These are phyloP conservation scores for Solanum ossicruentum DNA, from an alignment of 257 asterid species.

Conservation along the genomic window DNA sequence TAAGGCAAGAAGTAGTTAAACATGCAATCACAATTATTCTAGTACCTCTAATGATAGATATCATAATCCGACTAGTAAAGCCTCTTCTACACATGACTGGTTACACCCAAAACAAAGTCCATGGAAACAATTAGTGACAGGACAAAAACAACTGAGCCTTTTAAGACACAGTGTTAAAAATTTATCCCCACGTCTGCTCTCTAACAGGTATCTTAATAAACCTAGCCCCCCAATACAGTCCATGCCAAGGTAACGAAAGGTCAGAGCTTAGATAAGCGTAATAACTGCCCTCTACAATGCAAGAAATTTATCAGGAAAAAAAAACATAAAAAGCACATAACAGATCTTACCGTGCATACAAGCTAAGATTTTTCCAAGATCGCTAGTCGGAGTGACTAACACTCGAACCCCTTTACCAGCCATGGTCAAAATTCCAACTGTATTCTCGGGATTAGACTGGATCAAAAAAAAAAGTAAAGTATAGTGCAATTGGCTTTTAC, in stretches of 20 bases:
- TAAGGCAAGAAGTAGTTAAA: neutral
- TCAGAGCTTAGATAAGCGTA: neutral
- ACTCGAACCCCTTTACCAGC: conserved; percentile 97
- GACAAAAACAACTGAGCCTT: neutral
- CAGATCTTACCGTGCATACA: conserved; percentile 88
- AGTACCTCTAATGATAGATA: neutral
- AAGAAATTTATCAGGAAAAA: neutral
- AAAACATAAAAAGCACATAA: neutral
- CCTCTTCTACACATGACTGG: neutral
- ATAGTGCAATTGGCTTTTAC: neutral
- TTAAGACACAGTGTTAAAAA: neutral
- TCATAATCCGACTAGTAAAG: neutral
- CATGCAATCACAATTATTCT: neutral
- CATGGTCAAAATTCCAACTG: conserved; percentile 93
- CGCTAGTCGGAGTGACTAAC: conserved; percentile 91
- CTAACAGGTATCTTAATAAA: neutral
- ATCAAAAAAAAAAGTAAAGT: neutral
- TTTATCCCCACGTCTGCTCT: neutral
- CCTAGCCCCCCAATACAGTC: neutral
- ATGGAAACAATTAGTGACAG: neutral
- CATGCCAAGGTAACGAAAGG: neutral
- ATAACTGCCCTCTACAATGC: neutral
- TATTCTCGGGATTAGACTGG: conserved; percentile 93
- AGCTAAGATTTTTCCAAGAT: conserved; percentile 96
- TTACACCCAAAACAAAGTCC: neutral